Evolutionary conservation across 1,284 basidiomycete species (phyloP), one percentile per base, ranked within the genome.

Genomic region (Leccinum solheimii): DNA sequence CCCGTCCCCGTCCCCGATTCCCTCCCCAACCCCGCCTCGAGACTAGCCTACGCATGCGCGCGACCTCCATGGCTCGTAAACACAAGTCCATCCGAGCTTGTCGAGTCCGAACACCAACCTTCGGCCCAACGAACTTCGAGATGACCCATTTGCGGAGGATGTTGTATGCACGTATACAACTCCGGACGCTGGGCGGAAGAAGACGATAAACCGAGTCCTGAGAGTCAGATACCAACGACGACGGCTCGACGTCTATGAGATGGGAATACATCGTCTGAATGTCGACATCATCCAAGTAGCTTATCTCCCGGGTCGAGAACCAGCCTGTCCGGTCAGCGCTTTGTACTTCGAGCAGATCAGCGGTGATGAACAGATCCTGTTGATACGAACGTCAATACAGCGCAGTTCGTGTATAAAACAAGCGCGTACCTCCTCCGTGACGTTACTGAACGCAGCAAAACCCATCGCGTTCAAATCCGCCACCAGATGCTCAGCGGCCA

Each of bases 141-240:
- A 91, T 80, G 4, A 88, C 75, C 91, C 91, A 93, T 75, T 87
- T 90, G 34, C 90, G 86, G 27, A 92, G 77, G 58, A 90, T 86
- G 50, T 80, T 81, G 70, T 88, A 90, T 0, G 90, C 89, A 36
- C 90, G 82, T 58, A 92, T 80, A 65, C 90, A 88, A 66, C 86
- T 87, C 50, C 91, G 83, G 32, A 92, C 78, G 23, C 86, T 83
- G 2, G 90, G 87, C 7, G 89, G 91, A 10, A 92, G 79, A 34
- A 90, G 76, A 16, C 88, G 86, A 68, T 92, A 91, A 7, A 91
- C 71, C 0, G 80, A 80, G 53, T 91, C 90, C 63, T 88, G 86
- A 21, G 80, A 79, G 67, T 90, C 90, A 7, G 86, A 85, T 56
- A 91, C 85, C 69, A 90, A 76, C 11, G 83, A 75, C 0, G 91